Conservation (phyloP, 352 stramenopile genomes). For the Pythium periplocum region DNA sequence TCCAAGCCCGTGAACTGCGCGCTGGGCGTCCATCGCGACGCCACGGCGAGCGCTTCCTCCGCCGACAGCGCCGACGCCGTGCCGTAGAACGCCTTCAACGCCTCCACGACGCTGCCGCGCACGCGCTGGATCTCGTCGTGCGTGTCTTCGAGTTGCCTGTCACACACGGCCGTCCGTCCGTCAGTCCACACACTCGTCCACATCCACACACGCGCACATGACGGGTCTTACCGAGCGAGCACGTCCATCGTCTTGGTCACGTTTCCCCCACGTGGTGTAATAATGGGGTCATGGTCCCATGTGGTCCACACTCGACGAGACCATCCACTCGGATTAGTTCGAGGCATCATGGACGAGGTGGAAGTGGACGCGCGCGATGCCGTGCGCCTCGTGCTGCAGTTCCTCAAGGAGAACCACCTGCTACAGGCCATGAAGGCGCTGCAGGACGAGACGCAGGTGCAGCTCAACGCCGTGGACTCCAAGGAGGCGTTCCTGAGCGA, state of each 20-base stretch:
- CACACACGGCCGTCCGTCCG: no score
- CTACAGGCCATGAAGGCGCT: constrained; percentile 75
- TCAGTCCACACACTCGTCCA: no score
- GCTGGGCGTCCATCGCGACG: constrained; percentile 33
- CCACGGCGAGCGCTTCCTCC: constrained; percentile 58
- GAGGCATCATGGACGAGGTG: constrained; percentile 15
- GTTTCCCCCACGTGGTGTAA: neutral
- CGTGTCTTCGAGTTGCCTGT: constrained; percentile 64
- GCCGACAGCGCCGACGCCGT: constrained; percentile 42
- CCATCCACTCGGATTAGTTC: constrained; percentile 1
- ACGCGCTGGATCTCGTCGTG: constrained; percentile 57
- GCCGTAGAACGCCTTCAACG: constrained; percentile 64
- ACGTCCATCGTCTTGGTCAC: constrained; percentile 14
- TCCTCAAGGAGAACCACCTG: constrained; percentile 88
- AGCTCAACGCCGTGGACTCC: constrained; percentile 86
- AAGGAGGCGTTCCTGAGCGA: constrained; percentile 70
- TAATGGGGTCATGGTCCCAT: neutral
- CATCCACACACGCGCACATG: no score
- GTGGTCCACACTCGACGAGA: constrained; percentile 3
- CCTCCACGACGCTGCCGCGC: constrained; percentile 43
- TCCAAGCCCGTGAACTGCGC: constrained; percentile 2
- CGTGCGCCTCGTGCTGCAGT: constrained; percentile 90
- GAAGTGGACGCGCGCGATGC: constrained; percentile 74
- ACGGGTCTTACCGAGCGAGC: constrained; percentile 14
- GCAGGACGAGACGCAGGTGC: constrained; percentile 85